These are phyloP conservation scores for Pichia norvegensis DNA, from an alignment of 1,139 yeast genomes.

Conservation along the genomic window DNA sequence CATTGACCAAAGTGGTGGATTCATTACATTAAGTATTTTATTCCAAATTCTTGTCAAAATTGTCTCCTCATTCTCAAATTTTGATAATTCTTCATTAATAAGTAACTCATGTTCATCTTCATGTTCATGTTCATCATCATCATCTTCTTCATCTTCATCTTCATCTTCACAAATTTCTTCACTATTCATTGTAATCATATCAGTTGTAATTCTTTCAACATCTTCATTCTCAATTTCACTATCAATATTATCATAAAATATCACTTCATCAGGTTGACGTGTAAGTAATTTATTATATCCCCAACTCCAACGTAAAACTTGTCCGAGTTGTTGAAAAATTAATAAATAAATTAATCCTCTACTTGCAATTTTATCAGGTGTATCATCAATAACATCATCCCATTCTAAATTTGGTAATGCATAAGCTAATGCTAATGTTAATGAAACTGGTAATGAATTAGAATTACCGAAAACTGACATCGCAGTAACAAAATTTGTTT, in stretches of 20 bases:
- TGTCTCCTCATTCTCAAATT: neutral
- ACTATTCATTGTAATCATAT: neutral
- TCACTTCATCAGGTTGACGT: constrained; percentile 35
- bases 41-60: constrained; percentile 1
- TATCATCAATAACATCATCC: constrained; percentile 64
- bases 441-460: constrained; percentile 71
- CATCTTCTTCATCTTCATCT: neutral
- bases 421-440: constrained; percentile 63
- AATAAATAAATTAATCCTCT: constrained; percentile 71
- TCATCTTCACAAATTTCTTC: neutral
- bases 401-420: constrained; percentile 66
- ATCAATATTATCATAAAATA: constrained; percentile 14
- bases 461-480: constrained; percentile 87
- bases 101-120: neutral
- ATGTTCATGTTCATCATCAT: neutral
- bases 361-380: constrained; percentile 64
- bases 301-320: constrained; percentile 83
- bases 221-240: constrained; percentile 5
- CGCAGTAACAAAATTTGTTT: constrained; percentile 74
- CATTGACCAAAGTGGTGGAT: constrained; percentile 96
- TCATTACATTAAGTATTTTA: constrained; percentile 42
- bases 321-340: constrained; percentile 81
- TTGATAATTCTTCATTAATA: constrained; percentile 1
- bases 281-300: constrained; percentile 72
- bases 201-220: neutral